Evolutionary conservation across 176 grass and related monocot species (phyloP).

Genomic region (Carex parvula): DNA sequence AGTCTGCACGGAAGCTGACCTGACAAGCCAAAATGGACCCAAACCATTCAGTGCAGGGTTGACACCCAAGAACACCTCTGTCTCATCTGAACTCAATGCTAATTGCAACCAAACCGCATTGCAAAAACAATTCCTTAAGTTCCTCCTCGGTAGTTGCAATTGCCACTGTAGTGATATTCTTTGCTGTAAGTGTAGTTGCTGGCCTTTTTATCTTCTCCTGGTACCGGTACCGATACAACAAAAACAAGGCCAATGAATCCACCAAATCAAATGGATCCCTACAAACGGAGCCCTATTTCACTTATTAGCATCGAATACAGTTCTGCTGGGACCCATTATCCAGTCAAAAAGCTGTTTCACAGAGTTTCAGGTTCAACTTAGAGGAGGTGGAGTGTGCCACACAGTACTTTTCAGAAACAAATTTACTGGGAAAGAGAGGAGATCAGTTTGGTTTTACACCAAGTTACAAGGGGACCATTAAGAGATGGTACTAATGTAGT

Average conservation of each 20-base stretch:
- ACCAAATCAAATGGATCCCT: constrained; percentile 15
- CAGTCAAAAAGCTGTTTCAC: constrained; percentile 50
- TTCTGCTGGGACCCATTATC: constrained; percentile 82
- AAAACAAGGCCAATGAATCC: constrained; percentile 32
- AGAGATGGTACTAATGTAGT: constrained; percentile 67
- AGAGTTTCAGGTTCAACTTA: constrained; percentile 59
- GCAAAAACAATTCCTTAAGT: constrained; percentile 47
- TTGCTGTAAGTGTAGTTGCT: constrained; percentile 32
- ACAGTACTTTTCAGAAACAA: constrained; percentile 84
- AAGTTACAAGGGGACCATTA: constrained; percentile 64
- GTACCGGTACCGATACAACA: constrained; percentile 33
- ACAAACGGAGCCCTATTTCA: constrained; percentile 36
- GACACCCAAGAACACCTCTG: constrained; percentile 33
- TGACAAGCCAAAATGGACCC: constrained; percentile 53
- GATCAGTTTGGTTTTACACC: constrained; percentile 30
- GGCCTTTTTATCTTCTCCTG: constrained; percentile 50
- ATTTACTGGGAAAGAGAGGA: constrained; percentile 55
- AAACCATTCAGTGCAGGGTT: constrained; percentile 79
- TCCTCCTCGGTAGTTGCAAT: constrained; percentile 42
- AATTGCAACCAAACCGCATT: constrained; percentile 26
- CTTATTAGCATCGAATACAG: constrained; percentile 91
- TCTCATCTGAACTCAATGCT: constrained; percentile 3
- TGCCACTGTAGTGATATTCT: constrained; percentile 32
- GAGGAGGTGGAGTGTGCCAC: constrained; percentile 95
- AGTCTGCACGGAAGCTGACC: constrained; percentile 65